These are phyloP conservation scores for Cryptococcus hybrid DNA, from an alignment of 1,284 basidiomycete species.

Conservation along the genomic window DNA sequence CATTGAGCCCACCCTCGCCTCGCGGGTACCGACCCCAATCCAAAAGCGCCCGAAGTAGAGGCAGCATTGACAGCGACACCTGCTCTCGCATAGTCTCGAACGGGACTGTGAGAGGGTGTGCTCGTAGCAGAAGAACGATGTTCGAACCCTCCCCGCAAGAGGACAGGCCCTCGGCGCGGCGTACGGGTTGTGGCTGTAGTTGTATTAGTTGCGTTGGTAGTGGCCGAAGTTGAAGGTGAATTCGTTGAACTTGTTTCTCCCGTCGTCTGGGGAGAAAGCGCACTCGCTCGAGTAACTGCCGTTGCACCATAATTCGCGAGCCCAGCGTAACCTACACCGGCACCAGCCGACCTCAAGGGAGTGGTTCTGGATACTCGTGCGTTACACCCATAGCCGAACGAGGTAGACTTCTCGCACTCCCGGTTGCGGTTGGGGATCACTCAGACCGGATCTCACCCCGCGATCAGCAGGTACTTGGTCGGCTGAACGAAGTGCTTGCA, in stretches of 20 bases:
- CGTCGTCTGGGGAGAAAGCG: constrained; percentile 35
- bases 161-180: constrained; percentile 39
- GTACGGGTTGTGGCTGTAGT: too few relatives aligned
- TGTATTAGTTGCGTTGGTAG: constrained; percentile 7
- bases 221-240: constrained; percentile 15
- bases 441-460: neutral
- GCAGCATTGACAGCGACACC: neutral
- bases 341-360: constrained; percentile 14
- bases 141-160: constrained; percentile 48
- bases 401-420: constrained; percentile 26
- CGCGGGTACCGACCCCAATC: constrained; percentile 1
- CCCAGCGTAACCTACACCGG: neutral
- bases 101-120: constrained; percentile 26
- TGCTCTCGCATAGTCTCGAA: constrained; percentile 15
- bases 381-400: constrained; percentile 12
- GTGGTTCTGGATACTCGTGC: constrained; percentile 11
- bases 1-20: neutral
- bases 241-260: constrained; percentile 19
- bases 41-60: neutral
- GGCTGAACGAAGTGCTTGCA: constrained; percentile 8
- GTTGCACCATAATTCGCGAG: neutral
- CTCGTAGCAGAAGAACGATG: constrained; percentile 13
- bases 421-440: neutral
- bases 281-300: constrained; percentile 1
- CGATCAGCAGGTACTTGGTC: neutral